Evolutionary conservation across 1,284 basidiomycete genomes (phyloP).

Genomic region (Mixia osmundae): DNA sequence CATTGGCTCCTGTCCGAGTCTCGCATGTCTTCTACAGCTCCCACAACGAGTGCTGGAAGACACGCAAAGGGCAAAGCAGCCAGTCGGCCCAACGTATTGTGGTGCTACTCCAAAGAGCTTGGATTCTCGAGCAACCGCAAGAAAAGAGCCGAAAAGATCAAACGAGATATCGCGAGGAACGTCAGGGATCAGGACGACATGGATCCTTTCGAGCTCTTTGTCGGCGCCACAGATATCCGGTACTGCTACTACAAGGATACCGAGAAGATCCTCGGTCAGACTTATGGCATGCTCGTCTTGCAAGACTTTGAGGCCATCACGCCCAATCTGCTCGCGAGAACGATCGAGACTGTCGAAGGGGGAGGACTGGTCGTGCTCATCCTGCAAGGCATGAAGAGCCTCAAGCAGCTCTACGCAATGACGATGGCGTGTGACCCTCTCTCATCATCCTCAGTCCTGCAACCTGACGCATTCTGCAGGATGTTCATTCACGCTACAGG

Average conservation of each 20-base stretch:
- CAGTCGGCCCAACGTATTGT: slow-evolving; percentile 69
- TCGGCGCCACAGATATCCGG: slow-evolving; percentile 94
- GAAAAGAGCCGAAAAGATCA: slow-evolving; percentile 86
- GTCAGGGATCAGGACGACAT: slow-evolving; percentile 84
- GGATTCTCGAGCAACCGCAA: slow-evolving; percentile 90
- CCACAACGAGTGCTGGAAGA: background rate
- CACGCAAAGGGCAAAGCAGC: slow-evolving; percentile 21
- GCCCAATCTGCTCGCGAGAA: slow-evolving; percentile 84
- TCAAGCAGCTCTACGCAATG: slow-evolving; percentile 88
- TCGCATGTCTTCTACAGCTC: slow-evolving; percentile 12
- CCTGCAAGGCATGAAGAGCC: slow-evolving; percentile 81
- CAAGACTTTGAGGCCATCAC: slow-evolving; percentile 99
- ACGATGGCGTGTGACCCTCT: slow-evolving; percentile 51
- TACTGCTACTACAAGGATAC: slow-evolving; percentile 90
- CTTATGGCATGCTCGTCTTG: slow-evolving; percentile 89
- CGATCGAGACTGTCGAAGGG: slow-evolving; percentile 95
- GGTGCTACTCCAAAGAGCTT: slow-evolving; percentile 94
- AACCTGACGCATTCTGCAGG: slow-evolving; percentile 29
- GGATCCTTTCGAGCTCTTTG: slow-evolving; percentile 93
- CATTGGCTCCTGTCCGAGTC: slow-evolving; percentile 87
- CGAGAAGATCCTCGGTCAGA: slow-evolving; percentile 86
- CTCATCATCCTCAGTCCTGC: background rate
- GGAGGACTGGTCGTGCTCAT: slow-evolving; percentile 81
- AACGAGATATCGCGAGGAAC: slow-evolving; percentile 78
- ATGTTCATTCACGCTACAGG: slow-evolving; percentile 79